phyloP scores from a whole-genome alignment of 176 grass and related monocot species.

The Musa itinerans region DNA sequence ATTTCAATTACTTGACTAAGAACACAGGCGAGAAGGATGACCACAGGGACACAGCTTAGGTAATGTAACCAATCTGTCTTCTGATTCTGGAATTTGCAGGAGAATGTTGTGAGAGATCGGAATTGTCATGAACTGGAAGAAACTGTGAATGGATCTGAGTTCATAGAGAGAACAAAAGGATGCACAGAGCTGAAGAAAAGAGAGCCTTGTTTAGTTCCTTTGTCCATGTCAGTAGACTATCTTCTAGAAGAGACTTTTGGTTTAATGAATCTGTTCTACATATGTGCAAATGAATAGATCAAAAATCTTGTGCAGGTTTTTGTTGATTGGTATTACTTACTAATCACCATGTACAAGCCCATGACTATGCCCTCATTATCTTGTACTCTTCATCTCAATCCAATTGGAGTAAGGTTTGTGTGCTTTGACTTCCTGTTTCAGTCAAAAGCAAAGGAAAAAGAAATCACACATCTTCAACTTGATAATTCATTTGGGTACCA shows the following conservation, averaged over 20 bases:
- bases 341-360: no score
- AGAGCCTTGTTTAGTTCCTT: constrained; percentile 71
- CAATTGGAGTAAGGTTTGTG: no score
- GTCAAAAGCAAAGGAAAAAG: no score
- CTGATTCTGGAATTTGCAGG: constrained; percentile 8
- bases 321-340: no score
- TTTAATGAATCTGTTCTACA: neutral
- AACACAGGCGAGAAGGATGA: neutral
- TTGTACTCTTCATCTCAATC: no score
- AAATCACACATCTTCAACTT: no score
- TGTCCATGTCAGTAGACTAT: constrained; percentile 62
- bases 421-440: no score
- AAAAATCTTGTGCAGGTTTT: no score
- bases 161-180: constrained; percentile 34
- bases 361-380: no score
- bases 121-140: constrained; percentile 5
- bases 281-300: neutral
- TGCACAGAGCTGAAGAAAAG: constrained; percentile 65
- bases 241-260: constrained; percentile 21
- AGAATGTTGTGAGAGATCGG: constrained; percentile 19
- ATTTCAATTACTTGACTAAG: neutral
- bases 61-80: neutral
- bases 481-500: no score
- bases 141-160: constrained; percentile 29
- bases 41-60: neutral